Base-by-base conservation (phyloP, 768 basidiomycete genomes). In the Sarcomyxa edulis region DNA sequence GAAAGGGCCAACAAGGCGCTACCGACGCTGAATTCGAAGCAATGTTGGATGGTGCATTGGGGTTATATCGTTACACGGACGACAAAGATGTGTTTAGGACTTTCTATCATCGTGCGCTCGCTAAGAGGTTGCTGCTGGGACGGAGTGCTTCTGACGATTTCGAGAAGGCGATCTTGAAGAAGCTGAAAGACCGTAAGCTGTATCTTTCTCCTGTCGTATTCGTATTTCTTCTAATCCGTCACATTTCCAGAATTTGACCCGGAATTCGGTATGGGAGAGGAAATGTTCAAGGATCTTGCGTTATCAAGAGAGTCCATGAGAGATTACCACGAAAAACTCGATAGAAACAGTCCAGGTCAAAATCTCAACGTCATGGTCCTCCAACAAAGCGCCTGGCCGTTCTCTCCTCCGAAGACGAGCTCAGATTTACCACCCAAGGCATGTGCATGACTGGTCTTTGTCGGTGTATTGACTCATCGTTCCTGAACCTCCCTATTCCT, bases 81-180 rank as follows among this genome's bases (percentile, higher is more conserved):
- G 91, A 94, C 54, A 92, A 91, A 56, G 92, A 96, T 53, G 89
- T 95, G 22, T 97, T 96, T 59, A 77, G 92, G 50, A 82, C 84
- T 19, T 96, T 93, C 61, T 97, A 95, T 58, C 85, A 85, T 60
- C 81, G 89, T 8, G 78, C 82, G 25, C 62, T 96, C 24, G 86
- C 92, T n/a, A 93, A 88, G 65, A 74, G 93, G 39, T 52, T 97
- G 42, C 62, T 97, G 26, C 66, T 94, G n/a, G 81, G 78, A 44
- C 80, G 78, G 55, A 88, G 83, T 37, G 93, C 93, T 0, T 86
- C 82, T 1, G 79, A 88, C 43, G 93, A 94, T 51, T 81, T 89
- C 44, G 93, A 97, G 64, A 78, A 78, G 48, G 72, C 72, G 15
- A 82, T 94, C 67, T 63, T 97, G 40, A 81, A 84, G 64, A 86